Conservation (phyloP, 2,329 filamentous ascomycete species). For the Trichothecium sympodiale region DNA sequence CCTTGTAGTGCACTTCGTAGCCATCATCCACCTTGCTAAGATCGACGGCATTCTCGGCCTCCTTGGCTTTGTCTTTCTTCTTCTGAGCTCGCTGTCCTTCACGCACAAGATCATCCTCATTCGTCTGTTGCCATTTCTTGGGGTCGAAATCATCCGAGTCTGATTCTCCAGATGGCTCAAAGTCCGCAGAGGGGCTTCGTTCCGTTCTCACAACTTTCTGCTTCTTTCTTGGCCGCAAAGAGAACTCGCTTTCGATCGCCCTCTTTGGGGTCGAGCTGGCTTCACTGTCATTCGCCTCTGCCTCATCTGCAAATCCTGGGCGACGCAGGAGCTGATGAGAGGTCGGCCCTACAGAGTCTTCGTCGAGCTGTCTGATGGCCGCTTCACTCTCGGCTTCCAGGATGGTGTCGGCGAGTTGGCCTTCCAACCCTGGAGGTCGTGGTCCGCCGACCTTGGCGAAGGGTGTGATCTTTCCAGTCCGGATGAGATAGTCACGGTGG, state of each 20-base stretch:
- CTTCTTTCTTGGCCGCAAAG: conserved; percentile 47
- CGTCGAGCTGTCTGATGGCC: conserved; percentile 26
- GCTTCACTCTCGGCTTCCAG: conserved; percentile 72
- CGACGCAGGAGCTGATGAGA: conserved; percentile 65
- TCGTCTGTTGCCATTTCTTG: conserved; percentile 25
- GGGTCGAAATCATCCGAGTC: conserved; percentile 20
- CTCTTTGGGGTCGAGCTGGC: conserved; percentile 7
- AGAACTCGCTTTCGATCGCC: conserved; percentile 41
- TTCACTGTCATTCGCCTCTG: conserved; percentile 5
- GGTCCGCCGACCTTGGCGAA: conserved; percentile 69
- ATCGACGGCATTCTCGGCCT: conserved; percentile 30
- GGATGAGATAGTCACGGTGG: conserved; percentile 79
- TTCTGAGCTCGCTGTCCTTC: conserved; percentile 30
- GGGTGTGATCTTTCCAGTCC: conserved; percentile 94
- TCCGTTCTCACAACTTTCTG: conserved; percentile 24
- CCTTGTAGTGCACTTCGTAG: conserved; percentile 70
- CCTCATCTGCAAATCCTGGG: conserved; percentile 52
- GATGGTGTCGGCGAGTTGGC: conserved; percentile 65
- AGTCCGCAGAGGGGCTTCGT: conserved; percentile 35
- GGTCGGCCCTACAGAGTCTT: conserved; percentile 34
- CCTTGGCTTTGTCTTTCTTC: conserved; percentile 21
- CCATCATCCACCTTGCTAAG: conserved; percentile 70
- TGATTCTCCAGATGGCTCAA: conserved; percentile 18
- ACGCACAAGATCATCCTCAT: conserved; percentile 25
- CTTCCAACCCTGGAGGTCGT: conserved; percentile 49